Base-by-base conservation (phyloP, 202 grass and related monocot species). In the Panicum hallii region DNA sequence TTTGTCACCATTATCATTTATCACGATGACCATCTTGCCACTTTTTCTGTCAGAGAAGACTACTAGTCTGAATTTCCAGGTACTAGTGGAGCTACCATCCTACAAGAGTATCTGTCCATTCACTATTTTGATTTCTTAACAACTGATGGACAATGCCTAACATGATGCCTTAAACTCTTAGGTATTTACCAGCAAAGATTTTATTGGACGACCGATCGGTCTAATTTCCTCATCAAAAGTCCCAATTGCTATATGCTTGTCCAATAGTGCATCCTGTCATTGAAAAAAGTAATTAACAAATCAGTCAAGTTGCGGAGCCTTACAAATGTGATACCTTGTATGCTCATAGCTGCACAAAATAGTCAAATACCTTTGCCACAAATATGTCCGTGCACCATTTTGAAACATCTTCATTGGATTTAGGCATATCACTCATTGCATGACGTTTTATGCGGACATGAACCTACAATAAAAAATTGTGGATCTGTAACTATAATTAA, bases 311-410 rank as follows among this genome's bases (percentile, higher is more conserved):
- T 45, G 45, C 26, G 26, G 40, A 72, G 48, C 15, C n/a, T 48
- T 66, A 71, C 34, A 70, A 63, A 48, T 22, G 11, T 32, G 46
- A 56, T 72, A 74, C 1, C n/a, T 56, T 72, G 19, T 62, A 22
- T 32, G 45, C 34, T 62, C 62, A 69, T 14, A 83, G 16, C 77
- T 82, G 61, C 70, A 67, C 87, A 69, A 76, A 67, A 16, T 42
- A 65, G 46, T 65, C 41, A 16, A 67, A 69, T 89, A 87, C 95
- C 95, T 98, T 98, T 7, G 72, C 85, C 50, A 95, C 87, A 83
- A 98, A 98, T 61, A 98, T 76, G 74, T 98, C 95, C 82, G 87
- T 95, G 54, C 93, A 98, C 93, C 95, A 98, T 87, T 95, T 92
- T 74, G 95, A 85, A 81, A 98, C 87, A 89, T 91, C 93, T 11